phyloP scores from a whole-genome alignment of 208 protist species.

The Trichomonas gallinae region DNA sequence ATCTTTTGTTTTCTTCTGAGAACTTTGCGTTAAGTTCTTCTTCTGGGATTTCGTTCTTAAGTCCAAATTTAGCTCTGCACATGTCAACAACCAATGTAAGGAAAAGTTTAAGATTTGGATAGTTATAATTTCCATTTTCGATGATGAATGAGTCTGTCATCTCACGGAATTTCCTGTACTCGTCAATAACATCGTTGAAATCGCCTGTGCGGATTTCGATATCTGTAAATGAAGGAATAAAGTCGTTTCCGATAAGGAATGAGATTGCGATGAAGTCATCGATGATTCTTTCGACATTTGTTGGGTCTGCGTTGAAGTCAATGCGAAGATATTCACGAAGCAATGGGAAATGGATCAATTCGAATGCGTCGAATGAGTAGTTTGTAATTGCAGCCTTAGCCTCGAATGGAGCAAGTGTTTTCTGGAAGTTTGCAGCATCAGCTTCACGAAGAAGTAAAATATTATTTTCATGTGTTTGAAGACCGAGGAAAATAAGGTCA shows the following conservation, averaged over 20 bases:
- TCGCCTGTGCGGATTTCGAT: slow-evolving; percentile 76
- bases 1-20: not conserved
- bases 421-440: slow-evolving; percentile 49
- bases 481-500: slow-evolving; percentile 87
- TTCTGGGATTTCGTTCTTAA: not conserved
- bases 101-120: not conserved
- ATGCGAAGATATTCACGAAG: slow-evolving; percentile 14
- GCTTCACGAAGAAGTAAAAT: slow-evolving; percentile 84
- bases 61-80: not conserved
- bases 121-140: not conserved
- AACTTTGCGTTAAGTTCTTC: not conserved
- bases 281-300: slow-evolving; percentile 33
- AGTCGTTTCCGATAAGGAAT: slow-evolving; percentile 96
- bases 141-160: not conserved
- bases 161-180: not conserved
- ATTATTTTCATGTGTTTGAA: slow-evolving; percentile 81
- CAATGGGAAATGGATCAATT: slow-evolving; percentile 7
- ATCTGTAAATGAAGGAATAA: slow-evolving; percentile 78
- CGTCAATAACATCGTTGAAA: not conserved
- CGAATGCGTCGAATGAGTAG: not conserved
- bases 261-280: slow-evolving; percentile 44
- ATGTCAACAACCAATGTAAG: not conserved
- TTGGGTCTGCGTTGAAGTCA: not conserved
- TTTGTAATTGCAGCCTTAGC: not conserved
- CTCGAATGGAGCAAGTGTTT: not conserved